Percentiles rank a stretch among this genome's conserved stretches.
These are phyloP conservation scores for Ganoderma sp. DNA, from an alignment of 1,284 basidiomycete species.

Conservation along the genomic window DNA sequence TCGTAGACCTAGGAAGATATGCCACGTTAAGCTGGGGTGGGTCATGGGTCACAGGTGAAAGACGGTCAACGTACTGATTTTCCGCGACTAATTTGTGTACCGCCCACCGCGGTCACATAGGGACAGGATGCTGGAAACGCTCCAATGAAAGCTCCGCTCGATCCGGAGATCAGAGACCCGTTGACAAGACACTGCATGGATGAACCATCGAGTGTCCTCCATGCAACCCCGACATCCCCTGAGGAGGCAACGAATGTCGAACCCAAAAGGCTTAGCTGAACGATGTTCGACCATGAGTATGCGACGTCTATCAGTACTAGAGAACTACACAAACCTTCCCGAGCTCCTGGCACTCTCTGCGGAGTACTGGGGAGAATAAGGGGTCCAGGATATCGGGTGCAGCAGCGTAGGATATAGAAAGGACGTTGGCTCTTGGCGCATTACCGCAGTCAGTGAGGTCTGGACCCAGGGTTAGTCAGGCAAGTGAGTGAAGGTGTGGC, in stretches of 20 bases:
- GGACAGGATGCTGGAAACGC: slow-evolving; percentile 47
- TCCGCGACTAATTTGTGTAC: slow-evolving; percentile 58
- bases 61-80: slow-evolving; percentile 42
- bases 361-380: slow-evolving; percentile 33
- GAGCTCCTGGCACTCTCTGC: slow-evolving; percentile 47
- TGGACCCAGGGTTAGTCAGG: slow-evolving; percentile 32
- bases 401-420: slow-evolving; percentile 46
- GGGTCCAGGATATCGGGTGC: slow-evolving; percentile 42
- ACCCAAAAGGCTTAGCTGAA: slow-evolving; percentile 29
- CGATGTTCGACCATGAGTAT: slow-evolving; percentile 26
- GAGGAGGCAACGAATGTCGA: slow-evolving; percentile 29
- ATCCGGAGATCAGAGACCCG: neutral
- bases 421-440: slow-evolving; percentile 42
- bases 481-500: slow-evolving; percentile 33
- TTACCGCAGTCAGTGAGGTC: slow-evolving; percentile 47
- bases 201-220: slow-evolving; percentile 37
- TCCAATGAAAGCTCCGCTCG: slow-evolving; percentile 24
- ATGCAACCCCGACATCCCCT: slow-evolving; percentile 30
- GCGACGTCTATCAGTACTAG: neutral
- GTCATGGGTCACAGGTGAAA: neutral
- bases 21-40: neutral
- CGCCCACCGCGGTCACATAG: slow-evolving; percentile 66
- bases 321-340: slow-evolving; percentile 41
- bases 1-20: slow-evolving; percentile 14
- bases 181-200: slow-evolving; percentile 42